A percentile compares a stretch with the other conserved stretches of the same genome.
phyloP scores from a whole-genome alignment of 371 early-diverging fungal genomes.

The Mortierella polycephala region DNA sequence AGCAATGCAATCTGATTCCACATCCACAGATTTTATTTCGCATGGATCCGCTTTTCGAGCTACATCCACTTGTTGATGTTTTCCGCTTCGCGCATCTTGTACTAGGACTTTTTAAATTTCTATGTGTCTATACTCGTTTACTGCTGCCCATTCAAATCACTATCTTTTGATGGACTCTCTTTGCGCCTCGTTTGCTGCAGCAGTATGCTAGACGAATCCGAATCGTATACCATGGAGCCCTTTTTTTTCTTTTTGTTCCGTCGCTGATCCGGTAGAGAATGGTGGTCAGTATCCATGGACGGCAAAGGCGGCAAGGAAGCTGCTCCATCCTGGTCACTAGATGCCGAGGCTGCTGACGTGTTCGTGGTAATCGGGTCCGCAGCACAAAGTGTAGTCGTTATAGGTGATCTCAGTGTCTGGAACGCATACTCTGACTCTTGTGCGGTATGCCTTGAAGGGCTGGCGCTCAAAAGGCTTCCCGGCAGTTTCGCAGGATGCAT shows the following conservation, averaged over 20 bases:
- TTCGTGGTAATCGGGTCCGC: too few species aligned
- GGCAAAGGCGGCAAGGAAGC: slow-evolving; percentile 22
- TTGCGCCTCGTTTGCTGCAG: slow-evolving; percentile 1
- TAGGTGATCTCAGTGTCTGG: slow-evolving; percentile 27
- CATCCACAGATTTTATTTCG: too few species aligned
- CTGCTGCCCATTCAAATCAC: slow-evolving; percentile 8
- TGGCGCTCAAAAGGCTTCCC: slow-evolving; percentile 22
- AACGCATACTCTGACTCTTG: slow-evolving; percentile 35
- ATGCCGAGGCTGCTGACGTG: not conserved
- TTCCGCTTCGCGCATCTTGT: too few species aligned
- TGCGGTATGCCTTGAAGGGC: slow-evolving; percentile 20
- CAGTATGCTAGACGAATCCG: slow-evolving; percentile 5
- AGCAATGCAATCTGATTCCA: too few species aligned
- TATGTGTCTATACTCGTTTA: not conserved
- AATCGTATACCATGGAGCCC: slow-evolving; percentile 1
- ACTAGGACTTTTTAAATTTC: not conserved
- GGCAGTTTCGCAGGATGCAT: slow-evolving; percentile 13
- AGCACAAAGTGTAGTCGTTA: not conserved
- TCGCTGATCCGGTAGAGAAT: not conserved
- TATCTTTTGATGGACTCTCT: slow-evolving; percentile 8
- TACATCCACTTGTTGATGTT: too few species aligned
- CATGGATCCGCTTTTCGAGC: too few species aligned
- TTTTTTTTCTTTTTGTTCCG: slow-evolving; percentile 15
- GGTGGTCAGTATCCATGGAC: slow-evolving; percentile 1
- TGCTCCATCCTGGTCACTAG: slow-evolving; percentile 6